phyloP scores from a whole-genome alignment of 495 filamentous ascomycete genomes.

The Daldinia grandis region DNA sequence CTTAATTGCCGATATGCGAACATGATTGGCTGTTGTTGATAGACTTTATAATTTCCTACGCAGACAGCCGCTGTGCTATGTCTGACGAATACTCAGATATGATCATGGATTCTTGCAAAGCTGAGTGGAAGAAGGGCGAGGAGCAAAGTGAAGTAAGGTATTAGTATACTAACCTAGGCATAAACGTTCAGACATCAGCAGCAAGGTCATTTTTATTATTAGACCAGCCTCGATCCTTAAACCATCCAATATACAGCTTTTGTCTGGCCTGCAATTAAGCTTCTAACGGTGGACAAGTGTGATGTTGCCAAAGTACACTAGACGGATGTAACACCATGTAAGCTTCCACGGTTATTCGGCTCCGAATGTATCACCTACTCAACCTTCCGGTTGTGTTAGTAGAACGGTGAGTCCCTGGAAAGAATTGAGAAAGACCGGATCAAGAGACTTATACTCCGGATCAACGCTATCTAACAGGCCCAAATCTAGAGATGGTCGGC shows the following conservation, averaged over 20 bases:
- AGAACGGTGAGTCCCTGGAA: conserved; percentile 9
- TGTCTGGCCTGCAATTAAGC: conserved; percentile 31
- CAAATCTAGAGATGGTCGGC: background rate
- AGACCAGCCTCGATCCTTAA: conserved; percentile 27
- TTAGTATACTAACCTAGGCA: conserved; percentile 7
- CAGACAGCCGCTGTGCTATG: conserved; percentile 37
- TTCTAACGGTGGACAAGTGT: conserved; percentile 30
- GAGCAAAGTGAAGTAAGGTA: background rate
- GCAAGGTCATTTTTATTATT: conserved; percentile 26
- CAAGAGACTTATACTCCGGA: background rate
- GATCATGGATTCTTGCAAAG: conserved; percentile 3
- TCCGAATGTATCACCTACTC: conserved; percentile 12
- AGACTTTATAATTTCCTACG: conserved; percentile 9
- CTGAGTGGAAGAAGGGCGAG: background rate
- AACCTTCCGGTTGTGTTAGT: conserved; percentile 17
- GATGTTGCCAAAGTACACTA: conserved; percentile 1
- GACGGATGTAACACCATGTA: background rate
- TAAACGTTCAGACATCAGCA: conserved; percentile 13
- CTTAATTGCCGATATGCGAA: conserved; percentile 28
- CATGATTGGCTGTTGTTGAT: conserved; percentile 22
- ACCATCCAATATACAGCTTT: background rate
- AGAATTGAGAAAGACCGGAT: conserved; percentile 4
- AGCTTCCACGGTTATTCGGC: conserved; percentile 19
- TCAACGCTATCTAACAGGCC: background rate
- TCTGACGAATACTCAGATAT: conserved; percentile 13